Percentiles rank a stretch among this genome's conserved stretches.
Conservation (phyloP, 768 basidiomycete species). For the Kwoniella dejecticola region DNA sequence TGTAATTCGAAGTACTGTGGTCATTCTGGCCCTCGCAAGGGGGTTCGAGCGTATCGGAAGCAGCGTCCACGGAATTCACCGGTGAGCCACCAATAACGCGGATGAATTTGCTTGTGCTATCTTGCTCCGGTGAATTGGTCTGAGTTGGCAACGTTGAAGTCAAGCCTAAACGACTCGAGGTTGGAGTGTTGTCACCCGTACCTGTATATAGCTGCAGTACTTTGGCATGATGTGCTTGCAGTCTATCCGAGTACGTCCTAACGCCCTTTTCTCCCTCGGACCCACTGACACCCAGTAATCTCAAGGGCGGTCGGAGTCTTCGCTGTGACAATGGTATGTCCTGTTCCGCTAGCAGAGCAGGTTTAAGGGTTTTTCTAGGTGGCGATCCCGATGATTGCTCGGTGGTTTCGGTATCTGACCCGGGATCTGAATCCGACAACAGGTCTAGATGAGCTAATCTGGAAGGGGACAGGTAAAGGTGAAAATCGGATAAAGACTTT, state of each 20-base stretch:
- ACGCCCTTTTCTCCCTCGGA: slow-evolving; percentile 12
- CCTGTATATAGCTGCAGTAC: slow-evolving; percentile 23
- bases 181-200: neutral
- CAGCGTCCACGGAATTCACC: neutral
- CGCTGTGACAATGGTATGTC: slow-evolving; percentile 16
- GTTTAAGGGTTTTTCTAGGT: slow-evolving; percentile 19
- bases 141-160: neutral
- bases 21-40: slow-evolving; percentile 7
- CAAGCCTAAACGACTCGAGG: neutral
- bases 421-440: slow-evolving; percentile 40
- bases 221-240: slow-evolving; percentile 46
- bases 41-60: neutral
- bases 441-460: slow-evolving; percentile 47
- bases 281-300: slow-evolving; percentile 16
- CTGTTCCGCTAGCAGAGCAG: slow-evolving; percentile 16
- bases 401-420: slow-evolving; percentile 21
- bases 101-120: no score
- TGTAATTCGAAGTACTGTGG: neutral
- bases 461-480: slow-evolving; percentile 53
- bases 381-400: neutral
- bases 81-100: no score
- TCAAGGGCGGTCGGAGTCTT: slow-evolving; percentile 24
- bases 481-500: slow-evolving; percentile 50
- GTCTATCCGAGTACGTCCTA: slow-evolving; percentile 45
- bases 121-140: no score